Evolutionary conservation across 345 rosid genomes (phyloP).

Genomic region (Gossypium sturtianum): DNA sequence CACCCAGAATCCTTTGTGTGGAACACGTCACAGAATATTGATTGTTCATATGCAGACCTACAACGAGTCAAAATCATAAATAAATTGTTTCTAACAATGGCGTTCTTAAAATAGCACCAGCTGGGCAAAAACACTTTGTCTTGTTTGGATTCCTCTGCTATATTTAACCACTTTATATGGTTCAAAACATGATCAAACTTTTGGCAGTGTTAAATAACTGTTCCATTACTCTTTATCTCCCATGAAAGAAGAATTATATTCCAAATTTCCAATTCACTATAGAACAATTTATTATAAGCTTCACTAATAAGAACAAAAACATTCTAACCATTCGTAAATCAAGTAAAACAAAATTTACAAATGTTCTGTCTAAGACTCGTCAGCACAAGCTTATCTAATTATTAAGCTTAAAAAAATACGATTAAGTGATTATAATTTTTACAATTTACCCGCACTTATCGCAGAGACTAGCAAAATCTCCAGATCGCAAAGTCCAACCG

Average conservation of each 20-base stretch:
- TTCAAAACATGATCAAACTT: neutral
- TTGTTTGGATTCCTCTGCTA: neutral
- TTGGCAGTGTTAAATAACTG: neutral
- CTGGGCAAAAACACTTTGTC: neutral
- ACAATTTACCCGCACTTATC: slow-evolving; percentile 77
- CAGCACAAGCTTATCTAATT: neutral
- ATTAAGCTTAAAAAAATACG: neutral
- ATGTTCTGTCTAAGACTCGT: neutral
- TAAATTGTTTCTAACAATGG: neutral
- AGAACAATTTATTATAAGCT: neutral
- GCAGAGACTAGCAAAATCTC: slow-evolving; percentile 71
- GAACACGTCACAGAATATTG: slow-evolving; percentile 66
- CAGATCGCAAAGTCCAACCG: slow-evolving; percentile 94
- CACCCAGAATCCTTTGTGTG: slow-evolving; percentile 88
- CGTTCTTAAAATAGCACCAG: neutral
- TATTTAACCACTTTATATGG: neutral
- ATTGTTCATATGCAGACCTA: slow-evolving; percentile 70
- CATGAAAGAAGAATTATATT: neutral
- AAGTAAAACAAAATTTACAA: neutral
- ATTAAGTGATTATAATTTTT: neutral
- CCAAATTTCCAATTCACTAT: neutral
- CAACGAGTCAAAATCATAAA: neutral
- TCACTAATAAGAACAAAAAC: neutral
- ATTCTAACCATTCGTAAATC: neutral
- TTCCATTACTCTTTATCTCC: neutral